These are phyloP conservation scores for Mortierella sp. DNA, from an alignment of 371 early-diverging fungal species.

Conservation along the genomic window DNA sequence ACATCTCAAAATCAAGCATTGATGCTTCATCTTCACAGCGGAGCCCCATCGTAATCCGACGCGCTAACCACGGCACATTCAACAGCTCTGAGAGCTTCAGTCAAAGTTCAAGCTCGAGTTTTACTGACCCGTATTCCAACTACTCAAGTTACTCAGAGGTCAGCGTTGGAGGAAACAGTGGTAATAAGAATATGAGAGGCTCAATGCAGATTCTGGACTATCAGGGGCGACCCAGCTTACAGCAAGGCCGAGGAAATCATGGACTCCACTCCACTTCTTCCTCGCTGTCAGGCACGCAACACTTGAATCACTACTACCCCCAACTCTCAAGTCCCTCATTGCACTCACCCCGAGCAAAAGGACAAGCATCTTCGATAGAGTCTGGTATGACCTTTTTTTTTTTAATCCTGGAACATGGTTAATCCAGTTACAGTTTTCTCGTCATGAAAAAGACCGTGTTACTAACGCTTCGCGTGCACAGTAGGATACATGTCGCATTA, in stretches of 20 bases:
- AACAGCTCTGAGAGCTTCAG: not conserved
- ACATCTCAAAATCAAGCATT: not conserved
- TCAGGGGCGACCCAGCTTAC: constrained; percentile 14
- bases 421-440: too few species aligned
- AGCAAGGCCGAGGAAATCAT: constrained; percentile 15
- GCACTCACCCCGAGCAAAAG: not conserved
- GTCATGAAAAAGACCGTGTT: too few species aligned
- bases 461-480: not conserved
- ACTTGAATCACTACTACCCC: not conserved
- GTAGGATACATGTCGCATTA: constrained; percentile 2
- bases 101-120: constrained; percentile 20
- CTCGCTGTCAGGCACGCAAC: not conserved
- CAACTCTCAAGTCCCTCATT: not conserved
- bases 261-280: constrained; percentile 18
- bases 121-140: constrained; percentile 17
- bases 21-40: constrained; percentile 8
- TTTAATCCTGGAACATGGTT: not conserved
- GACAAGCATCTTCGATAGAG: not conserved
- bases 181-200: not conserved
- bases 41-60: constrained; percentile 22
- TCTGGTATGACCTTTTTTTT: constrained; percentile 5
- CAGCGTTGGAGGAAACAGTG: not conserved
- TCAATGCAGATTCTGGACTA: constrained; percentile 6
- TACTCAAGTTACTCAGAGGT: constrained; percentile 34
- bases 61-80: not conserved